phyloP scores from a whole-genome alignment of 208 protist species.

The Endotrypanum monterogeii region DNA sequence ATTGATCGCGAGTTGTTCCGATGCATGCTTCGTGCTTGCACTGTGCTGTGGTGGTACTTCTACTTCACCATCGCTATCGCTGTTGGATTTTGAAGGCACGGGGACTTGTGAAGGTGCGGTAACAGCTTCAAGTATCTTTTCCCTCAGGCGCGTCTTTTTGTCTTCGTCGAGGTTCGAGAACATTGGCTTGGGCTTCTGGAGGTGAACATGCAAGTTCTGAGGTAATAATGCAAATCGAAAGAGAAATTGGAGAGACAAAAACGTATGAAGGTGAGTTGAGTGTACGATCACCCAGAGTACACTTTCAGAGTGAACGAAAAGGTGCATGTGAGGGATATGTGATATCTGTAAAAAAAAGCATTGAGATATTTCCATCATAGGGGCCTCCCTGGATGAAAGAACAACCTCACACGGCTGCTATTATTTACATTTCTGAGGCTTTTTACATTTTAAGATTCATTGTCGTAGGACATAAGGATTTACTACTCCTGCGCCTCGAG shows the following conservation, averaged over 20 bases:
- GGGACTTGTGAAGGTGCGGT: constrained; percentile 6
- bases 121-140: constrained; percentile 26
- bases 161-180: constrained; percentile 34
- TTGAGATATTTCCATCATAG: too few species aligned
- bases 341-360: not conserved
- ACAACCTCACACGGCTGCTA: too few species aligned
- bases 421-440: not conserved
- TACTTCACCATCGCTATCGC: constrained; percentile 26
- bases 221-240: not conserved
- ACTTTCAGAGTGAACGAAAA: not conserved
- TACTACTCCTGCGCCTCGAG: too few species aligned
- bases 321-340: not conserved
- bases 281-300: not conserved
- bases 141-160: constrained; percentile 29
- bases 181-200: constrained; percentile 5
- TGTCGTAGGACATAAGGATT: too few species aligned
- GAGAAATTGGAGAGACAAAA: not conserved
- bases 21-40: constrained; percentile 20
- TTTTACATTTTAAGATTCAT: too few species aligned
- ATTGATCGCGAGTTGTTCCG: constrained; percentile 57
- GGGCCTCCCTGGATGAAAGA: not conserved
- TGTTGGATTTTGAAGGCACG: constrained; percentile 16
- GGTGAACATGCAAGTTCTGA: not conserved
- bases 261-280: not conserved
- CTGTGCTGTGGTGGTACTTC: constrained; percentile 19